Evolutionary conservation across 495 filamentous ascomycete genomes (phyloP).

Genomic region (Penicillium pancosmium): DNA sequence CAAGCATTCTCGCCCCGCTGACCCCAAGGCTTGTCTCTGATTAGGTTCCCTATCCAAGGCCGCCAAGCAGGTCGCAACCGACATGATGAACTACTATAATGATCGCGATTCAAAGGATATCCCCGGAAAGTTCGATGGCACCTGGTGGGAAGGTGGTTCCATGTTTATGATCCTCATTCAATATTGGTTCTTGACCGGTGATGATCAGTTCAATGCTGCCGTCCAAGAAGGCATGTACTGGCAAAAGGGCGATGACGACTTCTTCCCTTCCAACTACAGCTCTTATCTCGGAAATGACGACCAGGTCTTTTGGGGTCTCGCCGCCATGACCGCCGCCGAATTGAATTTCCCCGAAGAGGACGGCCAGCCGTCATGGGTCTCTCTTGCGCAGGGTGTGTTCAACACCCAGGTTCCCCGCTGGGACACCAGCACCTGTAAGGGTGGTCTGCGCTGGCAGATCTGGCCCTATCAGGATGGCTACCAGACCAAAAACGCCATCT

Average conservation of each 20-base stretch:
- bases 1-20: not conserved
- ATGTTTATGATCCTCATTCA: constrained; percentile 76
- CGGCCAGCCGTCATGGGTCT: constrained; percentile 60
- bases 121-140: constrained; percentile 64
- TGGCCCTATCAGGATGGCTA: constrained; percentile 80
- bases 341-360: constrained; percentile 67
- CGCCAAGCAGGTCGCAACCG: constrained; percentile 62
- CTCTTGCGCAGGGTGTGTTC: constrained; percentile 62
- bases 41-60: constrained; percentile 62
- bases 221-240: constrained; percentile 64
- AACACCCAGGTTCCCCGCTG: constrained; percentile 70
- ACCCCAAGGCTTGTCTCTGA: not conserved
- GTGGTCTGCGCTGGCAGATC: constrained; percentile 86
- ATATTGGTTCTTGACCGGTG: constrained; percentile 78
- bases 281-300: constrained; percentile 67
- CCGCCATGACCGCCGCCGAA: constrained; percentile 74
- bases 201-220: constrained; percentile 67
- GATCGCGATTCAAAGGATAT: constrained; percentile 62
- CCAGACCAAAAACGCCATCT: constrained; percentile 78
- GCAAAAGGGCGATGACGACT: constrained; percentile 70
- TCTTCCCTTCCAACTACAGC: constrained; percentile 59
- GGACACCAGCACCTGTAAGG: constrained; percentile 67
- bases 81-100: constrained; percentile 67
- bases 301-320: constrained; percentile 80
- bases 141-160: constrained; percentile 78